A percentile compares a stretch with the other conserved stretches of the same genome.
These are phyloP conservation scores for Xylariaceae sp. DNA, from an alignment of 2,329 filamentous ascomycete genomes.

Conservation along the genomic window DNA sequence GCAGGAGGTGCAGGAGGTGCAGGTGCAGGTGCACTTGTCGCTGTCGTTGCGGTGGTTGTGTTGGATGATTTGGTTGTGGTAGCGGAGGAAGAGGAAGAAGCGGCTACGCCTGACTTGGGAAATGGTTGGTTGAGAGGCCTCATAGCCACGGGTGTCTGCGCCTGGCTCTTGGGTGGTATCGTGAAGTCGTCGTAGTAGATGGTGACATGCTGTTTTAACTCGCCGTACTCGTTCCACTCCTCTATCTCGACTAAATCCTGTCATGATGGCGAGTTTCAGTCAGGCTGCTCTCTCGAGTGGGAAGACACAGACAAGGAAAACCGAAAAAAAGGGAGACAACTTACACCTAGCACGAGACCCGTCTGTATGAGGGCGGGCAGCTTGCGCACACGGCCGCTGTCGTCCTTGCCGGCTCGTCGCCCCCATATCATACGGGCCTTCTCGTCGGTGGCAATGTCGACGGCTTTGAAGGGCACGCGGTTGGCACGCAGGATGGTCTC, in stretches of 20 bases:
- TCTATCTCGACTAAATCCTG: constrained; percentile 94
- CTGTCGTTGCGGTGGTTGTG: constrained; percentile 29
- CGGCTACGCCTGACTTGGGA: constrained; percentile 43
- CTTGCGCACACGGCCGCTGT: constrained; percentile 69
- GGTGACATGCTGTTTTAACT: constrained; percentile 84
- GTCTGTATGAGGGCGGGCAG: constrained; percentile 88
- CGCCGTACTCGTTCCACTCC: constrained; percentile 99
- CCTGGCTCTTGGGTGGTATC: constrained; percentile 61
- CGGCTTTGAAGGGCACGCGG: constrained; percentile 88
- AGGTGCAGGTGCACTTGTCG: constrained; percentile 17
- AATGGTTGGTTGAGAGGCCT: constrained; percentile 38
- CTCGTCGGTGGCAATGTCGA: constrained; percentile 90
- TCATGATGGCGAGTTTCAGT: background rate
- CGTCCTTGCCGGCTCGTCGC: constrained; percentile 77
- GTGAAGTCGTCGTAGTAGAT: constrained; percentile 70
- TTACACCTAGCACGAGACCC: constrained; percentile 82
- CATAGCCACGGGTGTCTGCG: constrained; percentile 51
- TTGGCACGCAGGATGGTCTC: constrained; percentile 97
- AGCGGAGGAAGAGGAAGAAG: constrained; percentile 47
- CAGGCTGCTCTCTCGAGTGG: background rate
- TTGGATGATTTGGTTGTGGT: constrained; percentile 17
- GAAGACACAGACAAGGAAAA: background rate
- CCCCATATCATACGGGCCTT: constrained; percentile 89
- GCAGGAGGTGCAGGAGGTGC: constrained; percentile 38
- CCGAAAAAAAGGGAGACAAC: constrained; percentile 46